Evolutionary conservation across 148 eudicot genomes (phyloP).

Genomic region (Linanthus parryae): DNA sequence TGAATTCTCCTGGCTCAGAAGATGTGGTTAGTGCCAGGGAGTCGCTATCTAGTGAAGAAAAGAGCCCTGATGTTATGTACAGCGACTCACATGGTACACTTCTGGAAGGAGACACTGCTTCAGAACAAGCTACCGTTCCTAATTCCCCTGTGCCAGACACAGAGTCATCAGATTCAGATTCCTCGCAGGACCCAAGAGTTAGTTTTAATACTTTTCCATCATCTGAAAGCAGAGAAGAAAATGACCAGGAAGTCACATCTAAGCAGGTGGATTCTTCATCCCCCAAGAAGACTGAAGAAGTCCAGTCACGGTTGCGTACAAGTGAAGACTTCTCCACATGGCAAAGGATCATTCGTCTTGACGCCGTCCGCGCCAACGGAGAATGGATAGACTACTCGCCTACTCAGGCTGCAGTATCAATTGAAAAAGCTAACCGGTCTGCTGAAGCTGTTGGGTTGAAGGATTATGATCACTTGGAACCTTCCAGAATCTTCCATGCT

Average conservation of each 20-base stretch:
- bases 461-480: conserved; percentile 79
- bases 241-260: conserved; percentile 18
- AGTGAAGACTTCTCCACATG: conserved; percentile 80
- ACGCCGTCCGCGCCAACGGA: conserved; percentile 84
- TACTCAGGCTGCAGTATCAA: conserved; percentile 60
- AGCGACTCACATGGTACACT: conserved; percentile 25
- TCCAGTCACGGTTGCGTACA: conserved; percentile 26
- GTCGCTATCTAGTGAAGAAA: conserved; percentile 73
- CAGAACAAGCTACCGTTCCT: conserved; percentile 29
- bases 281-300: conserved; percentile 17
- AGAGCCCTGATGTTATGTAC: conserved; percentile 36
- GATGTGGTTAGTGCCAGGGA: conserved; percentile 79
- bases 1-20: conserved; percentile 63
- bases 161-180: conserved; percentile 69
- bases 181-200: conserved; percentile 62
- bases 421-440: conserved; percentile 50
- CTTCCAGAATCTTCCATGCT: conserved; percentile 78
- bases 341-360: conserved; percentile 94
- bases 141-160: conserved; percentile 37
- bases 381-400: conserved; percentile 69
- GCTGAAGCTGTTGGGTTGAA: conserved; percentile 79
- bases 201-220: conserved; percentile 42
- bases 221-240: conserved; percentile 30
- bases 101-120: conserved; percentile 35
- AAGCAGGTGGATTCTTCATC: conserved; percentile 45